Evolutionary conservation across 2,329 filamentous ascomycete species (phyloP), one percentile per base, ranked within the genome.

Genomic region (Akanthomyces uredinophilus): DNA sequence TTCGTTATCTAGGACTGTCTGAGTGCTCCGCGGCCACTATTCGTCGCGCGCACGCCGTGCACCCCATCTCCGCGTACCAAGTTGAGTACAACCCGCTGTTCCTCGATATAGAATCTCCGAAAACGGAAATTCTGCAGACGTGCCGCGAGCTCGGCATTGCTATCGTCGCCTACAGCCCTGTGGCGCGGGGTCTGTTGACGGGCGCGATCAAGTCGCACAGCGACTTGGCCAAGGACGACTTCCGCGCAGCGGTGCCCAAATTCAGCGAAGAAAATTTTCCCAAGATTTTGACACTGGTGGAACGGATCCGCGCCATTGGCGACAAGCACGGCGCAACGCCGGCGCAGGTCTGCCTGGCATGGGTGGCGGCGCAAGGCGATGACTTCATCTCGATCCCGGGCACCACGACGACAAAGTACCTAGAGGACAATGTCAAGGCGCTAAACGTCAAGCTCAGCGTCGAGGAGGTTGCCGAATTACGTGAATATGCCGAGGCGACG

Each of bases 311-410:
- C 4, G 73, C 68, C 5, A 68, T 87, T 6, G 84, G 83, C 0
- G 72, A 78, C 47, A 75, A 73, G 64, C 87, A 89, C 72, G 78
- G 69, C 6, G 78, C 76, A 51, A 86, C 86, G 0, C 66, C 83
- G 0, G 78, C 77, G 1, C 82, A 90, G 69, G 69, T 90, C 37
- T 81, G 83, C 1, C 74, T 89, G 32, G 86, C 86, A 0, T 90
- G 87, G 86, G 66, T 89, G 61, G 67, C 87, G 65, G 80, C 80
- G 4, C 85, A 88, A 67, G 83, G 83, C 0, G 77, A 81, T 2
- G 82, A 87, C 66, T 76, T 89, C 55, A 81, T 86, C 67, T 83
- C 87, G 0, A 89, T 83, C 56, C 81, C 79, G 0, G 81, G 80
- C 1, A 83, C 80, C 0, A 81, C 78, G 70, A 78, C 70, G 60